A percentile compares a stretch with the other conserved stretches of the same genome.
Evolutionary conservation across 2,329 filamentous ascomycete species (phyloP).

Genomic region (Botrytis medusae): DNA sequence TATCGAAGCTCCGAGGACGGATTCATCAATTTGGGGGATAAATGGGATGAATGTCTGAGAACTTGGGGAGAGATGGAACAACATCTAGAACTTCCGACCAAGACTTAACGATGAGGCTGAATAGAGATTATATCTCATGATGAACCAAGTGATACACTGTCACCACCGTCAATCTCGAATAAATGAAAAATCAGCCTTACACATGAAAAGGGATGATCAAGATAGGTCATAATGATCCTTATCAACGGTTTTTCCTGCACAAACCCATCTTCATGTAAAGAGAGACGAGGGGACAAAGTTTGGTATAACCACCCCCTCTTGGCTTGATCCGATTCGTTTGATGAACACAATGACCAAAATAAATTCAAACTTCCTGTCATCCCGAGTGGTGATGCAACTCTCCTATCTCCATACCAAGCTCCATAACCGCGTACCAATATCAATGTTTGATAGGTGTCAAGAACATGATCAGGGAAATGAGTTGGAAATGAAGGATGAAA

Average conservation of each 20-base stretch:
- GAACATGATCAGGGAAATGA: constrained; percentile 9
- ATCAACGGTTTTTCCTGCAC: constrained; percentile 12
- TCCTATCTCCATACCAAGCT: not conserved
- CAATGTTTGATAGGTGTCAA: constrained; percentile 10
- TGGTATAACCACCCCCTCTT: constrained; percentile 9
- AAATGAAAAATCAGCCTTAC: constrained; percentile 17
- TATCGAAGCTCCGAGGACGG: constrained; percentile 2
- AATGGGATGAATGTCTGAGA: not conserved
- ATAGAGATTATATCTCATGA: constrained; percentile 4
- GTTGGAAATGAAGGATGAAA: constrained; percentile 1
- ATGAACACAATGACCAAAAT: not conserved
- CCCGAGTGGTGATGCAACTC: constrained; percentile 1
- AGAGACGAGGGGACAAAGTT: not conserved
- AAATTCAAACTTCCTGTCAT: not conserved
- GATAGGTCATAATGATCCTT: constrained; percentile 12
- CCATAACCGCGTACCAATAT: constrained; percentile 1
- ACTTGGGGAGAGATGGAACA: not conserved
- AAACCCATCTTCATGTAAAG: not conserved
- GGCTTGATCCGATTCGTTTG: constrained; percentile 15
- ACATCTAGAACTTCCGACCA: not conserved
- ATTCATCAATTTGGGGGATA: not conserved
- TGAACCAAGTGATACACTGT: constrained; percentile 5
- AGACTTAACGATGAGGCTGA: constrained; percentile 18
- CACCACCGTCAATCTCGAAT: not conserved
- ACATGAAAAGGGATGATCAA: not conserved